Evolutionary conservation across 2,329 filamentous ascomycete species (phyloP), one percentile per base, ranked within the genome.

Genomic region (Magnaporthiopsis incrustans): DNA sequence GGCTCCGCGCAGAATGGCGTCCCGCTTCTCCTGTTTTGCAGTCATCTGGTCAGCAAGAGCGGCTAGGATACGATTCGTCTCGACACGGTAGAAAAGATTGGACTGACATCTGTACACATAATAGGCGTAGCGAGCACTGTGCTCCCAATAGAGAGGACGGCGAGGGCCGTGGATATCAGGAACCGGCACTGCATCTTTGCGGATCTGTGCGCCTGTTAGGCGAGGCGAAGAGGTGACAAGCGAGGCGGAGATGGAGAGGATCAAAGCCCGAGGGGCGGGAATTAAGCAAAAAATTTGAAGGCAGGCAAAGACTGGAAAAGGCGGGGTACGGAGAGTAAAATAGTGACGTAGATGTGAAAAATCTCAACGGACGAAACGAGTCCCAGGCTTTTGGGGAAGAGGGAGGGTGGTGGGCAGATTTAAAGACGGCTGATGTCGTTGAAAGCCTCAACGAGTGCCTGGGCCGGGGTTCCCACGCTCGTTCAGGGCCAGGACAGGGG

Each of bases 1-100:
- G 33, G 77, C 71, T 63, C 81, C 81, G 33, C 73, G 78, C 60
- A 84, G 76, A 56, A 84, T 84, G 18, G 72, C 69, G 67, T 79
- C 78, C 63, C 76, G 69, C 66, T 74, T 76, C 22, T 68, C 64
- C 73, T 77, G 66, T 32, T 25, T 38, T 59, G 59, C 10, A 2
- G 30, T 18, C 57, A 35, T 63, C 50, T 61, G 64, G 22, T 15
- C 15, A 30, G 5, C n/a, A 14, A 33, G 22, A 2, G 14, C 14
- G n/a, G 22, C 1, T 4, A 8, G 14, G 15, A 25, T 35, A 25
- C 30, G 65, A 2, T 50, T 22, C 18, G 27, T 30, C 30, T 30
- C 30, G 35, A 30, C 2, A 25, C 44, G 11, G 14, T 35, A 53
- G 6, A 53, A 27, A 25, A 1, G 58, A 64, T 12, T 18, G 25